Base-by-base conservation (phyloP, 1,284 basidiomycete genomes). In the Apiotrichum siamense region DNA sequence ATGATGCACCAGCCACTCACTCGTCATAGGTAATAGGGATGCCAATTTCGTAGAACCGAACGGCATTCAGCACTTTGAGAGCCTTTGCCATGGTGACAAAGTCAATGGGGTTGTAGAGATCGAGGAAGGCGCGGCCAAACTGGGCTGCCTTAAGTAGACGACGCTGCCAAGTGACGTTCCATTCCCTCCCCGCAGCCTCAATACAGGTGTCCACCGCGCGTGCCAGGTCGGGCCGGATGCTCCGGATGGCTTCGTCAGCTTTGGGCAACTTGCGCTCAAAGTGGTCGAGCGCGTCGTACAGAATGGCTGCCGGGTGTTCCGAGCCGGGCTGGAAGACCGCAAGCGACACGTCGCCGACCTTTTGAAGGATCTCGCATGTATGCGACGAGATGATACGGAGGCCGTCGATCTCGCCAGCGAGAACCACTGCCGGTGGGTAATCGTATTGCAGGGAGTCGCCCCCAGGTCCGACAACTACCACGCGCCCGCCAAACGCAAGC, bases 31-130 rank as follows among this genome's bases (percentile, higher is more conserved):
- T 93, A 33, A 97, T 80, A 0, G 94, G 93, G 42, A 98, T 87
- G 0, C 92, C 94, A 42, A 97, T 85, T 64, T 94, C 88, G 62
- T 87, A 91, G 66, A 82, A 86, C 37, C 92, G 81, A 24, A 94
- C 86, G 6, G 91, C 88, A 66, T 98, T 97, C 39, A 98, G 77
- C n/a, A 98, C 92, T 65, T 94, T 91, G 36, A 98, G 78, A 0
- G 84, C 85, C 67, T 92, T 86, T 0, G 90, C 89, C 85, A 94
- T 93, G 35, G 83, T 79, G 33, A 98, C 82, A 64, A 96, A 93
- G 65, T 91, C 86, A 1, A 83, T 85, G 0, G 93, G 86, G 69
- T 97, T 88, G 72, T 92, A 88, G 26, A 90, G 78, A 68, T 97
- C 94, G 56, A 98, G 75, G 69, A 93, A 99, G 1, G 88, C 86